Conservation (phyloP, 306 rosid genomes). For the Trichosanthes cucumerina region DNA sequence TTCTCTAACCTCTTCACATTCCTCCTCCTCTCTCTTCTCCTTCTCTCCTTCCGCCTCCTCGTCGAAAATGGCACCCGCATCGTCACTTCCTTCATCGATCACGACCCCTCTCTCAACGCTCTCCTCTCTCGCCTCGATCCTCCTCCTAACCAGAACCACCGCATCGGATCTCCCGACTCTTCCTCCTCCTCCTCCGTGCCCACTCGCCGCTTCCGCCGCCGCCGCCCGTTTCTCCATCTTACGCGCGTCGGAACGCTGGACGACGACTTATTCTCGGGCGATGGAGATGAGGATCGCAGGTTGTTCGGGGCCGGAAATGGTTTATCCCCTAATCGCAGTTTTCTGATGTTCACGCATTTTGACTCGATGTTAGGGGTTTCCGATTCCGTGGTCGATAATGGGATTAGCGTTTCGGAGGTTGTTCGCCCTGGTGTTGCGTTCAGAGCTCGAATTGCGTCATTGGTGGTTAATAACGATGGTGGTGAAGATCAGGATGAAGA, state of each 20-base stretch:
- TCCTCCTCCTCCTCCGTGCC: constrained; percentile 22
- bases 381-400: constrained; percentile 47
- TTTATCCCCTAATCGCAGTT: constrained; percentile 30
- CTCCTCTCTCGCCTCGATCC: constrained; percentile 78
- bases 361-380: constrained; percentile 42
- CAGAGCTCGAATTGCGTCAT: constrained; percentile 14
- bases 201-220: constrained; percentile 27
- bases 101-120: constrained; percentile 63
- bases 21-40: constrained; percentile 65
- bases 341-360: constrained; percentile 28
- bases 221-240: constrained; percentile 64
- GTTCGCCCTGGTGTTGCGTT: constrained; percentile 58
- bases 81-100: constrained; percentile 73
- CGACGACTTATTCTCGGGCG: constrained; percentile 81
- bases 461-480: background rate
- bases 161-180: constrained; percentile 8
- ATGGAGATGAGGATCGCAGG: constrained; percentile 52
- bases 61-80: constrained; percentile 58
- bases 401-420: constrained; percentile 48
- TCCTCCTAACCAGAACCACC: constrained; percentile 22
- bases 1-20: constrained; percentile 43
- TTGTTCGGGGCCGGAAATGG: constrained; percentile 39
- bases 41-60: constrained; percentile 61
- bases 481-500: constrained; percentile 11
- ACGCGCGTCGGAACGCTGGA: constrained; percentile 81